Evolutionary conservation across 2,329 filamentous ascomycete genomes (phyloP).

Genomic region (Beauveria pseudobassiana): DNA sequence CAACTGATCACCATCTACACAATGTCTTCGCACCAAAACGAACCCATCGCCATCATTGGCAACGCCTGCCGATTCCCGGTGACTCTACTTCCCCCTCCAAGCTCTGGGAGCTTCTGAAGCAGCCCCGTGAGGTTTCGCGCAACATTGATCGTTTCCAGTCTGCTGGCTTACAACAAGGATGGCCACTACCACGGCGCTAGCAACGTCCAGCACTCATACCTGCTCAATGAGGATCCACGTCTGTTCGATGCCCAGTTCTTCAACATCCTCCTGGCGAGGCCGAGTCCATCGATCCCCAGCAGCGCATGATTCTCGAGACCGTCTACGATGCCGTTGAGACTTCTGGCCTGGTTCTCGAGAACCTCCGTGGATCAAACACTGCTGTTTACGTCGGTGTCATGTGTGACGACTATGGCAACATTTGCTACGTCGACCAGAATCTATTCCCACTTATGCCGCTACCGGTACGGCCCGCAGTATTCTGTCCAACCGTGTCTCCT

Average conservation of each 20-base stretch:
- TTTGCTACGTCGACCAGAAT: conserved; percentile 12
- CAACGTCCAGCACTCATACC: conserved; percentile 24
- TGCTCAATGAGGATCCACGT: conserved; percentile 15
- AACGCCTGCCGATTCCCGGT: conserved; percentile 18
- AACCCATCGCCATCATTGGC: conserved; percentile 20
- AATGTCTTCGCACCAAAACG: conserved; percentile 11
- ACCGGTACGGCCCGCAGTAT: conserved; percentile 26
- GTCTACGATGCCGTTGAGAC: conserved; percentile 25
- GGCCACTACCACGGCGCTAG: conserved; percentile 21
- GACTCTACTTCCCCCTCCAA: conserved; percentile 14
- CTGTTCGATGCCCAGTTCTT: conserved; percentile 18
- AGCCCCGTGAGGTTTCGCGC: conserved; percentile 15
- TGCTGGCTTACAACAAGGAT: conserved; percentile 17
- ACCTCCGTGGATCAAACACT: conserved; percentile 15
- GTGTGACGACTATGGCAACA: conserved; percentile 15
- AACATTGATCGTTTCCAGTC: conserved; percentile 17
- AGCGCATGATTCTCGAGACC: conserved; percentile 26
- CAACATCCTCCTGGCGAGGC: conserved; percentile 14
- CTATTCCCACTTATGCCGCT: conserved; percentile 11
- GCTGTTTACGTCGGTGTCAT: conserved; percentile 22
- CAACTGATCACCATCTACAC: background rate
- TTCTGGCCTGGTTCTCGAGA: conserved; percentile 24
- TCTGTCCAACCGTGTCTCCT: conserved; percentile 35
- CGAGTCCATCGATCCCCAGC: conserved; percentile 25
- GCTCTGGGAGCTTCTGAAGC: conserved; percentile 15